A percentile compares a stretch with the other conserved stretches of the same genome.
These are phyloP conservation scores for Cenococcum geophilum DNA, from an alignment of 495 filamentous ascomycete genomes.

Conservation along the genomic window DNA sequence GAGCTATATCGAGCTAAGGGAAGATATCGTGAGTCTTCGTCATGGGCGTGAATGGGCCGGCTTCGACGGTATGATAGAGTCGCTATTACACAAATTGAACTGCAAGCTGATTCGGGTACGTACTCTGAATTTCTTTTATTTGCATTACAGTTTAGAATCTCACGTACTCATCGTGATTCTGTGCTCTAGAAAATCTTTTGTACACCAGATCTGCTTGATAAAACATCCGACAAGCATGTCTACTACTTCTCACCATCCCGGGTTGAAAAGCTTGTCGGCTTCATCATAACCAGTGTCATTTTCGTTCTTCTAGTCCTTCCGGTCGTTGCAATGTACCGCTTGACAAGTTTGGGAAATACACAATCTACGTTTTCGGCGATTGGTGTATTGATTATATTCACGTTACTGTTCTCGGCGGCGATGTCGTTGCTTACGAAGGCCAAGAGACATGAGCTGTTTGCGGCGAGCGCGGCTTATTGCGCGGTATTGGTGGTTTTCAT, in stretches of 20 bases:
- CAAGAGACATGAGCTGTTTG: conserved; percentile 11
- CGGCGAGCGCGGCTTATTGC: conserved; percentile 11
- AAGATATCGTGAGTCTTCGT: conserved; percentile 41
- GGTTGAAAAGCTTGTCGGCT: conserved; percentile 36
- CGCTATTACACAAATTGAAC: conserved; percentile 27
- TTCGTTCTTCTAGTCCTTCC: conserved; percentile 41
- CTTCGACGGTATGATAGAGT: conserved; percentile 41
- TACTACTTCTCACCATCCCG: conserved; percentile 38
- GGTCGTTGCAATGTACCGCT: conserved; percentile 39
- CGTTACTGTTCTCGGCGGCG: conserved; percentile 10
- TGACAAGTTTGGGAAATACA: conserved; percentile 22
- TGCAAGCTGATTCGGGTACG: conserved; percentile 29
- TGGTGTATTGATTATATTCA: conserved; percentile 28
- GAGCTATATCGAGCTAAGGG: conserved; percentile 38
- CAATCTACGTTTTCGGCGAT: conserved; percentile 20
- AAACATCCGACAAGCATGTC: conserved; percentile 35
- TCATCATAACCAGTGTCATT: conserved; percentile 34
- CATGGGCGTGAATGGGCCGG: conserved; percentile 39
- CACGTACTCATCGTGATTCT: neutral
- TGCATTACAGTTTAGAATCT: neutral
- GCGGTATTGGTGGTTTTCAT: conserved; percentile 16
- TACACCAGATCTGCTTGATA: conserved; percentile 35
- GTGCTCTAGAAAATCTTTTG: neutral
- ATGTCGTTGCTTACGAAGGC: conserved; percentile 11
- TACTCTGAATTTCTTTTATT: neutral